Conservation (phyloP, 805 yeast species). For the Cyberlindnera japonica region DNA sequence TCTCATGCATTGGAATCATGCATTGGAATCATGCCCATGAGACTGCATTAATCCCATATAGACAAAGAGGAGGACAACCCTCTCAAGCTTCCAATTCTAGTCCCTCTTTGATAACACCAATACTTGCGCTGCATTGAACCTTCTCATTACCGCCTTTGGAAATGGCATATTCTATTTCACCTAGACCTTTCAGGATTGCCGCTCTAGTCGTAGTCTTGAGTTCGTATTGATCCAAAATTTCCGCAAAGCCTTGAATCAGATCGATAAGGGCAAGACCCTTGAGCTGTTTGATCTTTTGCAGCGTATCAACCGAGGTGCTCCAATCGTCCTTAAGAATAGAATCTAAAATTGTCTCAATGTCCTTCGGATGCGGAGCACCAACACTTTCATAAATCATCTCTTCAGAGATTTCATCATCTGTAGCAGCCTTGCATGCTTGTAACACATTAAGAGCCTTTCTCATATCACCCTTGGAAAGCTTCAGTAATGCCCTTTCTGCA, state of each 20-base stretch:
- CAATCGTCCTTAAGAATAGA: conserved; percentile 85
- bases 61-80: too few relatives aligned
- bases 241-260: conserved; percentile 70
- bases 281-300: conserved; percentile 57
- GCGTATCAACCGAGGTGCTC: conserved; percentile 67
- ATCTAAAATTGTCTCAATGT: conserved; percentile 69
- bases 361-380: conserved; percentile 92
- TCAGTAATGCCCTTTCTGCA: conserved; percentile 65
- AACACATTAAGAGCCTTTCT: conserved; percentile 88
- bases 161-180: conserved; percentile 88
- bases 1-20: too few relatives aligned
- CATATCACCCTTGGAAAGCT: conserved; percentile 92
- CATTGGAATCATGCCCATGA: too few relatives aligned
- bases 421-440: conserved; percentile 88
- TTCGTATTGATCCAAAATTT: conserved; percentile 64
- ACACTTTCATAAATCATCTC: conserved; percentile 88
- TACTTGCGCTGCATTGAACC: conserved; percentile 83
- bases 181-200: conserved; percentile 61
- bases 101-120: conserved; percentile 71
- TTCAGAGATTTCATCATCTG: conserved; percentile 57
- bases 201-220: conserved; percentile 60
- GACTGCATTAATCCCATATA: too few relatives aligned
- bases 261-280: conserved; percentile 93
- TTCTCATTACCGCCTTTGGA: conserved; percentile 91
- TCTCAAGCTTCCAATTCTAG: conserved; percentile 32